Evolutionary conservation across 345 rosid genomes (phyloP), one percentile per base, ranked within the genome.

Genomic region (Camelina neglecta): DNA sequence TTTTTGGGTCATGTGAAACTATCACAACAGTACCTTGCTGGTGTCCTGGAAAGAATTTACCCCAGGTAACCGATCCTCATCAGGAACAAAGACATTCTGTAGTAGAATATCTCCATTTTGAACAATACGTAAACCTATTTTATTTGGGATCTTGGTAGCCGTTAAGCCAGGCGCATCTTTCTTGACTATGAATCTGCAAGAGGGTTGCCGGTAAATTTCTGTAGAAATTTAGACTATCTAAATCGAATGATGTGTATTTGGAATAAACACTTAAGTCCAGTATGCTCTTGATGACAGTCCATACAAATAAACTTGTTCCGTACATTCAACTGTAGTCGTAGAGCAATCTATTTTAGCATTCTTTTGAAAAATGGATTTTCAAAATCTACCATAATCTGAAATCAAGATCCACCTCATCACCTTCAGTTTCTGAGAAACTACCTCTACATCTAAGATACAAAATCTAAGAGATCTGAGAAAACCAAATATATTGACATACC

Each of bases 51-150:
- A 93, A 69, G 99, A 95, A 70, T 91, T 89, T 44, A 95, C 83
- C 44, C 98, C 98, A 39, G 97, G 89, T 66, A 95, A 76, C 72
- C 90, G 83, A 69, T 95, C 98, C 81, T 87, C 96, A 68, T 91
- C 96, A 21, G 96, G 92, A 64, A 93, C 90, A 77, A 93, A 93
- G 75, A 93, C 97, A 65, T 81, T 84, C 75, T 84, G 82, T 77
- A 95, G 60, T 68, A 87, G 67, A 65, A 95, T 91, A 83, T 95
- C 99, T 75, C 97, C 99, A 83, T 95, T 95, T 81, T 95, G 98
- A 72, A 95, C 99, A 3, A 90, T 95, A 29, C 98, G 87, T 57
- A 95, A 80, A 23, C 97, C 99, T 73, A 95, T 95, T 86, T 95
- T 95, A 69, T 95, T 93, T 56, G 83, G 87, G 13, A 95, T 95